Percentiles rank a stretch among this genome's conserved stretches.
Evolutionary conservation across 495 filamentous ascomycete species (phyloP).

Genomic region (Penicillium waksmanii): DNA sequence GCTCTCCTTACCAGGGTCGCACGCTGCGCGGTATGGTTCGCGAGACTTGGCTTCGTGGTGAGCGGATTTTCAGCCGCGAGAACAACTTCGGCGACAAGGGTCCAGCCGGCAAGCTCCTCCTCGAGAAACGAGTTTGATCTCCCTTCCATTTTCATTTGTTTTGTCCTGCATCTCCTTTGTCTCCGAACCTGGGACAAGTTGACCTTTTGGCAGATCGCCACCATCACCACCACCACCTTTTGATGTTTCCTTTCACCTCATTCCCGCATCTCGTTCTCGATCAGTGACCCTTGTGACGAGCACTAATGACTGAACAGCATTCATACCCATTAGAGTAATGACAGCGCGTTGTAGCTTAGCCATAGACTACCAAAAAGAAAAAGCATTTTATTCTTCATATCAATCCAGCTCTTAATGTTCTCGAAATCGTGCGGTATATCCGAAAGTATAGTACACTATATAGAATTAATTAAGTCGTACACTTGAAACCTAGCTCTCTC

Average conservation of each 20-base stretch:
- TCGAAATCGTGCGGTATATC: slow-evolving; percentile 8
- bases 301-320: slow-evolving; percentile 38
- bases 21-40: slow-evolving; percentile 76
- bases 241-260: slow-evolving; percentile 3
- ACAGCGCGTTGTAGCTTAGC: slow-evolving; percentile 32
- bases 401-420: not conserved
- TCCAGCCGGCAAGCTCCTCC: slow-evolving; percentile 62
- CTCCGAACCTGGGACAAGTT: slow-evolving; percentile 17
- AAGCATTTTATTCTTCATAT: not conserved
- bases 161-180: slow-evolving; percentile 25
- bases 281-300: slow-evolving; percentile 24
- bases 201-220: slow-evolving; percentile 19
- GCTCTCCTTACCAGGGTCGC: slow-evolving; percentile 88
- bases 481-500: not conserved
- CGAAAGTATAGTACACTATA: not conserved
- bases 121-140: slow-evolving; percentile 57
- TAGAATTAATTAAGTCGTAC: not conserved
- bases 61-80: slow-evolving; percentile 68
- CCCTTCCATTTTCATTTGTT: slow-evolving; percentile 17
- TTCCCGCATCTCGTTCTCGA: slow-evolving; percentile 22
- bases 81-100: slow-evolving; percentile 63
- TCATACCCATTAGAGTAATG: slow-evolving; percentile 39
- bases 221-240: not conserved
- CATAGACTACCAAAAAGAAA: slow-evolving; percentile 29
- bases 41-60: slow-evolving; percentile 89